Evolutionary conservation across 805 yeast species (phyloP), one percentile per base, ranked within the genome.

Genomic region (Wickerhamiella occidentalis): DNA sequence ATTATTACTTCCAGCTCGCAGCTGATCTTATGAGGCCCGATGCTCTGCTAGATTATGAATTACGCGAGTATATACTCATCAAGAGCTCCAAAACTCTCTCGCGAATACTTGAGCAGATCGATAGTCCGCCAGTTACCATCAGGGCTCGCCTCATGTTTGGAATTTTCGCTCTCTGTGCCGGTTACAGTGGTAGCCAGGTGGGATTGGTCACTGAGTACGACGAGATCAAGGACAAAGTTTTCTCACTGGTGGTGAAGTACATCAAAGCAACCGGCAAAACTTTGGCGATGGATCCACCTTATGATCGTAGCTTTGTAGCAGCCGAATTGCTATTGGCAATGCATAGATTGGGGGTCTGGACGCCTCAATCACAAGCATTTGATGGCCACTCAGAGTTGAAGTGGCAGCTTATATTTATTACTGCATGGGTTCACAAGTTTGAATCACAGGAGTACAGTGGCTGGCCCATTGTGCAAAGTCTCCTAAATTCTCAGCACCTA

Each of bases 1-100:
- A 45, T 9, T 58, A 52, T 26, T 51, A 56, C n/a, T 38, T 58
- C 15, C 47, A 50, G 3, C 45, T 48, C 6, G 29, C 49, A 9
- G 52, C 51, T 17, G 51, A 45, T 6, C 29, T 51, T 1, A 18
- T 48, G 19, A 43, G 50, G 12, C 51, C 38, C n/a, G 50, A 48
- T 17, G 12, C 28, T 3, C 23, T 51, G 19, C n/a, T 48, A 15
- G 50, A 45, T 18, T 29, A 29, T 13, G 47, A 37, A 3, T 4
- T 36, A 18, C 37, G 41, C 8, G 19, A 28, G 11, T 11, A 4
- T 7, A 44, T 48, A 1, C 12, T 40, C 7, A 4, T 1, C 2
- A n/a, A 36, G 12, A 9, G 37, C 37, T 2, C 28, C 18, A 5
- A 4, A 18, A 26, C 25, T 7, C 30, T 42, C 25, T 12, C 18